These are phyloP conservation scores for Climacium dendroides DNA, from an alignment of 225 moss, liverwort and hornwort species.

Conservation along the genomic window DNA sequence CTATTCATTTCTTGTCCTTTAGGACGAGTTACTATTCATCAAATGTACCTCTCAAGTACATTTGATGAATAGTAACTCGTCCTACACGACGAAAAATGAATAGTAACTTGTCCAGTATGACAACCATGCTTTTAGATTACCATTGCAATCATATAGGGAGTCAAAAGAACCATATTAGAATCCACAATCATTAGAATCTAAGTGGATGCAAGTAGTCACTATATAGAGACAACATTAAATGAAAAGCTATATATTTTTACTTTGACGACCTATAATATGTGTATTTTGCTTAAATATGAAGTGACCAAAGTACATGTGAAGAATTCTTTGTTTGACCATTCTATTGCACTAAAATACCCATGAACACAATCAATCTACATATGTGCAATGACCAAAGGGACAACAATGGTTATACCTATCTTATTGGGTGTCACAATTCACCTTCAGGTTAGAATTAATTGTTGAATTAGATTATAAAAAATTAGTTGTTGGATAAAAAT, in stretches of 20 bases:
- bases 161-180: neutral
- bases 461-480: neutral
- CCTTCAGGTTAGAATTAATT: accelerated
- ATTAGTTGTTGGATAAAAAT: accelerated
- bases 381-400: neutral
- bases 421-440: neutral
- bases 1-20: too few relatives aligned
- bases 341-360: neutral
- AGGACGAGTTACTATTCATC: too few relatives aligned
- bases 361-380: neutral
- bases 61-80: too few relatives aligned
- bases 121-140: too few relatives aligned
- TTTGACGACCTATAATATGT: neutral
- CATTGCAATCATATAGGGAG: neutral
- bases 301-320: too few relatives aligned
- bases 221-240: neutral
- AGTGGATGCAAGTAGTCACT: accelerated
- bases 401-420: neutral
- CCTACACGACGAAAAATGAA: too few relatives aligned
- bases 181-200: neutral
- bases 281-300: neutral
- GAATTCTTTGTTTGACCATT: accelerated
- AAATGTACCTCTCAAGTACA: too few relatives aligned
- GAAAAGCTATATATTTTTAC: neutral
- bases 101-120: too few relatives aligned